A percentile compares a stretch with the other conserved stretches of the same genome.
phyloP scores from a whole-genome alignment of 2,329 filamentous ascomycete species.

The Aspergillus nomiae region DNA sequence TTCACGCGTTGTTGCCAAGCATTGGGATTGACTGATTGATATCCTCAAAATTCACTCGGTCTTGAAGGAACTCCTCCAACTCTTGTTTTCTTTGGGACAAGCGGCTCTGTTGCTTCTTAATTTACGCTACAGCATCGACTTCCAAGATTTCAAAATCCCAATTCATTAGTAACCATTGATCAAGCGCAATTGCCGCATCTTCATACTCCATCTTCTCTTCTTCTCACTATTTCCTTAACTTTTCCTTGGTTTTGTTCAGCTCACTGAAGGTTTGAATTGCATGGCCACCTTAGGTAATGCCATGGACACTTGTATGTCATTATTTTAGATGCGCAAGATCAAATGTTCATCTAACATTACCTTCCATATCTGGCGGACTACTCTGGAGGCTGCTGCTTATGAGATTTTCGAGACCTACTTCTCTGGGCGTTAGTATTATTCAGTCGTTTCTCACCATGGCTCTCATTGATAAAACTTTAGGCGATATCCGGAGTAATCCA shows the following conservation, averaged over 20 bases:
- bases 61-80: not conserved
- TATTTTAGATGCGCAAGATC: not conserved
- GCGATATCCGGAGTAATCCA: not conserved
- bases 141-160: not conserved
- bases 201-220: not conserved
- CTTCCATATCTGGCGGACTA: not conserved
- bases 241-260: not conserved
- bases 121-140: not conserved
- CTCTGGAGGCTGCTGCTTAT: not conserved
- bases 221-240: not conserved
- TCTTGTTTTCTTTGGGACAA: not conserved
- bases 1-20: constrained; percentile 3
- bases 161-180: not conserved
- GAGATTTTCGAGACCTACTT: not conserved
- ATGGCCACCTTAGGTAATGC: not conserved
- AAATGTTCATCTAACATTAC: not conserved
- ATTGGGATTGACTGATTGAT: not conserved
- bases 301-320: not conserved
- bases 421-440: not conserved
- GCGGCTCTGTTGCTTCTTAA: not conserved
- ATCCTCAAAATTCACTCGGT: not conserved
- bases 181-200: not conserved
- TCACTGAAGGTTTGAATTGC: not conserved
- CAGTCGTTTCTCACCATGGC: not conserved
- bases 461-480: not conserved